Evolutionary conservation across 805 yeast genomes (phyloP), one percentile per base, ranked within the genome.

Genomic region (Yarrowia sp.): DNA sequence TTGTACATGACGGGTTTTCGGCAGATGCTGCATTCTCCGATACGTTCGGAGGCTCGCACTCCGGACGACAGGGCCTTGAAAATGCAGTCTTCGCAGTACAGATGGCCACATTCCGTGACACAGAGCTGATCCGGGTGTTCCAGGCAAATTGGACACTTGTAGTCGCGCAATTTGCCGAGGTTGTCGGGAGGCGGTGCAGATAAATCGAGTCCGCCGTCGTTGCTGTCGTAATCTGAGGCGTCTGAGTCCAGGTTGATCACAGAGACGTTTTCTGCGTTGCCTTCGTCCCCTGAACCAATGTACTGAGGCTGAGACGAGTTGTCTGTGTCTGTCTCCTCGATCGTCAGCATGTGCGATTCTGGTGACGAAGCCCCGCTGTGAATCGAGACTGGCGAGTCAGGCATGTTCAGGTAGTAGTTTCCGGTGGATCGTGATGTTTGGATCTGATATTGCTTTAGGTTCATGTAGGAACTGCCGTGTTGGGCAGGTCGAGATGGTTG

Each of bases 31-130:
- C 77, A 74, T 27, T 64, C 70, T n/a, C 77, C 77, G 1, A 27
- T 38, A 1, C 61, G 36, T 7, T 56, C 44, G 2, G 70, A 71
- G 18, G 76, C 69, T 8, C 67, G 41, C 1, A 63, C 53, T 0
- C 70, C 58, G 6, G 73, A 66, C 6, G 68, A 39, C 14, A 75
- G 66, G 10, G 76, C 76, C 32, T 65, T 62, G 60, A 68, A 71
- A 1, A 74, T 66, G 62, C 77, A 74, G 31, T 73, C 73, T 35
- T 65, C 49, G 64, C 77, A 74, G 56, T 72, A 74, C 62, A 74
- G 29, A 62, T 74, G 77, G 18, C 76, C 77, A 65, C 77, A 74
- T 4, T 72, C 71, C 0, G 77, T 72, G 9, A 70, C 71, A 4
- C 69, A 71, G 8, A 70, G 49, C 14, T 33, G 64, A 14, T 71